Base-by-base conservation (phyloP, 441 rosid genomes). In the Pelargonium australe region DNA sequence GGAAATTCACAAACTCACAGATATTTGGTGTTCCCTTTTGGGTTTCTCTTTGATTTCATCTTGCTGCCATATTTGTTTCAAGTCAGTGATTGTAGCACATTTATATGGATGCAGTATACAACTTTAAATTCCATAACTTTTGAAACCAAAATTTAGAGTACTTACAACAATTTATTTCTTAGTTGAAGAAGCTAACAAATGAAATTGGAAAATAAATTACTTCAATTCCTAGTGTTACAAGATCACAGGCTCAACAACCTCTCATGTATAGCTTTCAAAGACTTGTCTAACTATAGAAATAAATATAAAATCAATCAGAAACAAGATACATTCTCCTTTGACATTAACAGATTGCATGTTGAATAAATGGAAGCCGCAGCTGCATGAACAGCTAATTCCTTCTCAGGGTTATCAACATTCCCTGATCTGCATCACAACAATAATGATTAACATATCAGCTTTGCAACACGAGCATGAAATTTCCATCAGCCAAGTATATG, bases 331-430 rank as follows among this genome's bases (percentile, higher is more conserved):
- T 89, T 86, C 72, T 87, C 94, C 81, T 83, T 87, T 8, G 97
- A 82, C 69, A 72, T 69, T 73, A 91, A 68, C 77, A 86, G 87
- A 75, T 80, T 77, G 82, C 94, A 89, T 12, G 97, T 91, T 0
- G 99, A 89, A 64, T 91, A 94, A 64, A 94, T 85, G 63, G 99
- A 91, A 73, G 99, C 99, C 70, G 99, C 99, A 70, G 97, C 96
- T 13, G 96, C 96, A 80, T 83, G 83, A 43, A 95, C 86, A 60
- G 94, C 92, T 68, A 86, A 72, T 71, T 85, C 87, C 78, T 75
- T 82, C 73, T 86, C 89, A 7, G 72, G 69, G 73, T 72, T 72
- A 47, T 87, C 81, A 0, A 64, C 82, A 67, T 76, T 72, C 77
- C 76, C 83, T 20, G 77, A 72, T 77, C 96, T 91, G 87, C 83